Evolutionary conservation across 1,284 basidiomycete genomes (phyloP).

Genomic region (Naganishia cerealis): DNA sequence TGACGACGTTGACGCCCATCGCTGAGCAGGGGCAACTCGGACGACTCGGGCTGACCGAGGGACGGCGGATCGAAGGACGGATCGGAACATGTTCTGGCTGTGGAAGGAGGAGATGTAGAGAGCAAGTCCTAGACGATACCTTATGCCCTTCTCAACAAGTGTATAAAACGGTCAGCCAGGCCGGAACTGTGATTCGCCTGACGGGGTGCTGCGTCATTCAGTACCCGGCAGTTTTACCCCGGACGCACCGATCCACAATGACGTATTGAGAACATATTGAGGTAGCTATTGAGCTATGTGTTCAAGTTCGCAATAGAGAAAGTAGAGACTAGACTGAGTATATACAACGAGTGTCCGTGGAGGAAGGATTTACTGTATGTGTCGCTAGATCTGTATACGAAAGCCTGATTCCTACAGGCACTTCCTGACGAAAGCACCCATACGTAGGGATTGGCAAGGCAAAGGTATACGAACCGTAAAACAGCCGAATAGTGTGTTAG

Average conservation of each 20-base stretch:
- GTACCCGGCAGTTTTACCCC: neutral
- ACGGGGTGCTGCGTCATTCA: neutral
- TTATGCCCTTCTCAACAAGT: neutral
- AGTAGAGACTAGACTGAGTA: neutral
- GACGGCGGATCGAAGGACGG: slow-evolving; percentile 29
- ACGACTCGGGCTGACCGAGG: slow-evolving; percentile 25
- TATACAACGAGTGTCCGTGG: neutral
- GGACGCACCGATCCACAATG: neutral
- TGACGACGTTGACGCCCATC: slow-evolving; percentile 18
- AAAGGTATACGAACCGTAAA: neutral
- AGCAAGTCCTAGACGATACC: neutral
- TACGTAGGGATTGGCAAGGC: neutral
- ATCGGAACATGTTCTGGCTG: slow-evolving; percentile 29
- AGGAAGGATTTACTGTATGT: neutral
- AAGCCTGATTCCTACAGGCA: neutral
- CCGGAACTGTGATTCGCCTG: slow-evolving; percentile 18
- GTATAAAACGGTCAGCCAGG: neutral
- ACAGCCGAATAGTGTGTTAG: neutral
- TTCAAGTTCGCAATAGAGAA: neutral
- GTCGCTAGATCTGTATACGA: neutral
- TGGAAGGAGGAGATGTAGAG: neutral
- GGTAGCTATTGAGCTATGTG: too few species aligned
- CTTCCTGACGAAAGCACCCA: neutral
- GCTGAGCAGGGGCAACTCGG: slow-evolving; percentile 23
- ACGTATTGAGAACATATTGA: neutral